Conservation (phyloP, 345 rosid species). For the Diplotaxis tenuifolia region DNA sequence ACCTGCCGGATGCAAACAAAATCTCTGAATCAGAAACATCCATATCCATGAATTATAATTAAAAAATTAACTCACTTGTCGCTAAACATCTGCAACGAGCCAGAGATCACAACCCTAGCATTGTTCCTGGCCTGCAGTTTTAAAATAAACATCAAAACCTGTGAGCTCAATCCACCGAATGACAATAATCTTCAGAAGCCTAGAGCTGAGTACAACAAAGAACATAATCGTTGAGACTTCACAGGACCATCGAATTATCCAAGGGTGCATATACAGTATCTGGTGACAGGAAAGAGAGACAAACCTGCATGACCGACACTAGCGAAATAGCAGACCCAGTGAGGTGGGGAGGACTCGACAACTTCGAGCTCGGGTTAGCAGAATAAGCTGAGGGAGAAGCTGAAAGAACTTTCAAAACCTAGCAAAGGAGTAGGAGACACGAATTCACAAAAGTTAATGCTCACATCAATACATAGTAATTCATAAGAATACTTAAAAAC, state of each 20-base stretch:
- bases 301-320: conserved; percentile 66
- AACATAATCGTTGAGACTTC: not conserved
- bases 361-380: conserved; percentile 55
- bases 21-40: conserved; percentile 26
- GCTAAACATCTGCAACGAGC: conserved; percentile 62
- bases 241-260: not conserved
- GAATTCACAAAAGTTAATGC: not conserved
- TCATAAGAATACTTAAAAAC: not conserved
- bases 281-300: not conserved
- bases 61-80: conserved; percentile 45
- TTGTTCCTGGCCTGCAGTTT: conserved; percentile 69
- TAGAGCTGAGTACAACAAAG: conserved; percentile 1
- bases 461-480: conserved; percentile 5
- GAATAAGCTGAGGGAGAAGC: conserved; percentile 75
- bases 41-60: too few species aligned
- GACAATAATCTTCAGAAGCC: not conserved
- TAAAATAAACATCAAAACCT: not conserved
- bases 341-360: conserved; percentile 58
- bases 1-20: conserved; percentile 40
- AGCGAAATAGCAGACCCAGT: conserved; percentile 59
- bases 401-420: conserved; percentile 67
- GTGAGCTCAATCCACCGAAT: not conserved
- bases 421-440: not conserved
- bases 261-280: not conserved
- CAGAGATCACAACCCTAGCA: conserved; percentile 65